Evolutionary conservation across 805 yeast species (phyloP).

Genomic region (Maudiozyma bulderi): DNA sequence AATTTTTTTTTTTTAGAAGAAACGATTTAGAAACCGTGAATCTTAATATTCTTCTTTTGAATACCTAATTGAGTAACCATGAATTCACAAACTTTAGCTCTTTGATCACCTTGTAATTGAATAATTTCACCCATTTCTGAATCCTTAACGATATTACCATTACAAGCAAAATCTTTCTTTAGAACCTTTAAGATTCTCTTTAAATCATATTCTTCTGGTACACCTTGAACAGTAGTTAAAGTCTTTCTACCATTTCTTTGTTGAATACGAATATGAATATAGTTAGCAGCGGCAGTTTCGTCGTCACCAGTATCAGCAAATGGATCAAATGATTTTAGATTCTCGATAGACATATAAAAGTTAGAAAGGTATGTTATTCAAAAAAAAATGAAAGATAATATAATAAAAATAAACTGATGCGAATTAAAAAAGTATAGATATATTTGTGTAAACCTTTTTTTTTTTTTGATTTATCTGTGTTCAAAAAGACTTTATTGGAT

Average conservation of each 20-base stretch:
- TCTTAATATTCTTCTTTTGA: constrained; percentile 93
- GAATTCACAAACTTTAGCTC: constrained; percentile 91
- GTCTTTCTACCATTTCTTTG: constrained; percentile 99
- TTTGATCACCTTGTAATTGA: constrained; percentile 98
- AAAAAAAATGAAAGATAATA: background rate
- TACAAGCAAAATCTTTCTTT: constrained; percentile 97
- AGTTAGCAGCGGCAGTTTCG: constrained; percentile 90
- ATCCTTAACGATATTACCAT: constrained; percentile 95
- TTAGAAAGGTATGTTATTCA: background rate
- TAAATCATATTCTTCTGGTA: constrained; percentile 88
- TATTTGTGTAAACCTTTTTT: background rate
- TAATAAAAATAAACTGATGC: no score
- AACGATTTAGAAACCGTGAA: constrained; percentile 78
- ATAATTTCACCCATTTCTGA: constrained; percentile 93
- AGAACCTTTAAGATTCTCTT: constrained; percentile 88
- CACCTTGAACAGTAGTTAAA: constrained; percentile 95
- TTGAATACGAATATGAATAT: constrained; percentile 96
- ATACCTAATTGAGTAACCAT: constrained; percentile 76
- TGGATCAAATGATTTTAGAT: constrained; percentile 84
- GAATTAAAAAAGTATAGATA: no score
- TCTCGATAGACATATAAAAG: constrained; percentile 62
- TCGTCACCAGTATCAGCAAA: constrained; percentile 99
- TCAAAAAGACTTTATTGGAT: no score
- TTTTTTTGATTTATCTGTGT: no score
- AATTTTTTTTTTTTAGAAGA: no score